Evolutionary conservation across 768 basidiomycete species (phyloP).

Genomic region (Rhizopogon vulgaris): DNA sequence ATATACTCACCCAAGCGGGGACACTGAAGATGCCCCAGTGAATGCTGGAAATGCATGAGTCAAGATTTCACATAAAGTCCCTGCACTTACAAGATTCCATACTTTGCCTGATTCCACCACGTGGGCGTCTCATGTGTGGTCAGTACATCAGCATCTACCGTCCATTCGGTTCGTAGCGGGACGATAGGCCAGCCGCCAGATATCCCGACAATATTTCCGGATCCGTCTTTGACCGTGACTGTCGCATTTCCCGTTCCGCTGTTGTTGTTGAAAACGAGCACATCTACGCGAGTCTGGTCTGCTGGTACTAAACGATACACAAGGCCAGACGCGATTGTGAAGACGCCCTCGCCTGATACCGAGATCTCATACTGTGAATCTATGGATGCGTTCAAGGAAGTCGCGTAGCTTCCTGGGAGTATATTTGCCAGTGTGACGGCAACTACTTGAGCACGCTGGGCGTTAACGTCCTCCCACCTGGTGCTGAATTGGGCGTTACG

Average conservation of each 20-base stretch:
- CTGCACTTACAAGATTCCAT: slow-evolving; percentile 45
- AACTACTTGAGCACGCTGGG: slow-evolving; percentile 38
- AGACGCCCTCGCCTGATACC: slow-evolving; percentile 32
- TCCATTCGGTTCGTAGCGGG: slow-evolving; percentile 36
- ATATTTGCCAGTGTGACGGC: slow-evolving; percentile 50
- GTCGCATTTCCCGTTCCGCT: slow-evolving; percentile 22
- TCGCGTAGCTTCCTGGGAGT: slow-evolving; percentile 27
- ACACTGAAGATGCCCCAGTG: slow-evolving; percentile 46
- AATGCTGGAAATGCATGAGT: slow-evolving; percentile 25
- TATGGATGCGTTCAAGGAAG: slow-evolving; percentile 25
- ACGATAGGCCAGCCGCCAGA: slow-evolving; percentile 33
- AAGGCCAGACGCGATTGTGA: slow-evolving; percentile 35
- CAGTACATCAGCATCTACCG: slow-evolving; percentile 28
- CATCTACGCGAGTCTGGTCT: slow-evolving; percentile 46
- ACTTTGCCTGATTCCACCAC: slow-evolving; percentile 53
- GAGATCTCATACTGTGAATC: slow-evolving; percentile 29
- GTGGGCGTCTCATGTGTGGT: slow-evolving; percentile 45
- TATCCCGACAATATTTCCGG: slow-evolving; percentile 29
- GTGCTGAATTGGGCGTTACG: slow-evolving; percentile 39
- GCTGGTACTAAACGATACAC: slow-evolving; percentile 42
- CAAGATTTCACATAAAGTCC: background rate
- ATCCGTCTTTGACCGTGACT: slow-evolving; percentile 25
- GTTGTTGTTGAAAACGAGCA: slow-evolving; percentile 35
- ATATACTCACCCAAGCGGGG: slow-evolving; percentile 33
- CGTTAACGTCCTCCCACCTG: slow-evolving; percentile 37